These are phyloP conservation scores for Senna siamea DNA, from an alignment of 306 rosid species.

Conservation along the genomic window DNA sequence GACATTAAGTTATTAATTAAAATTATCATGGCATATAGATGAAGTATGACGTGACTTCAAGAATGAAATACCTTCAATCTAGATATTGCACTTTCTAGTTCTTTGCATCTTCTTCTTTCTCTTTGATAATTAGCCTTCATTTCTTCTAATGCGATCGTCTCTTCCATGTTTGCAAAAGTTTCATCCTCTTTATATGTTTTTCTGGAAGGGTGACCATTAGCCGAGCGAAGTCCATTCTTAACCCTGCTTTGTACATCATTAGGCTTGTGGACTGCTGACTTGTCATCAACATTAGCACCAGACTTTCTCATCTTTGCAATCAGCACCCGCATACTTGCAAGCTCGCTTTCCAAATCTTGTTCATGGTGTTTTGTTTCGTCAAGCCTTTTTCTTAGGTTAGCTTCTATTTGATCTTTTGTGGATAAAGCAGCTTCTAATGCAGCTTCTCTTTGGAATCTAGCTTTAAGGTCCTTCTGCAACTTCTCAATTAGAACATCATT, in stretches of 20 bases:
- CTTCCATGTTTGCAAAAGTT: constrained; percentile 39
- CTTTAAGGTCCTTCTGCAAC: constrained; percentile 68
- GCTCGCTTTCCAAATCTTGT: constrained; percentile 73
- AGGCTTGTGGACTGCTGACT: constrained; percentile 45
- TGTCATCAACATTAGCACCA: constrained; percentile 44
- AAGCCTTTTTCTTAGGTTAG: constrained; percentile 58
- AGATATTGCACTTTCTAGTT: constrained; percentile 64
- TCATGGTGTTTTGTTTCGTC: constrained; percentile 67
- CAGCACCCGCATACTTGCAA: constrained; percentile 64
- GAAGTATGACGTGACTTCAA: constrained; percentile 12
- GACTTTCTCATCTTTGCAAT: constrained; percentile 61
- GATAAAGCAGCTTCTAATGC: constrained; percentile 58
- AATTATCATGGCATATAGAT: constrained; percentile 16
- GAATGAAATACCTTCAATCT: constrained; percentile 64
- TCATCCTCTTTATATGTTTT: constrained; percentile 52
- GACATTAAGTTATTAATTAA: constrained; percentile 9
- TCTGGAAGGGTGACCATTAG: constrained; percentile 43
- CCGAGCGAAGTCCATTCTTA: constrained; percentile 42
- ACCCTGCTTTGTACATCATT: constrained; percentile 44
- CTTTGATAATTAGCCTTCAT: constrained; percentile 61
- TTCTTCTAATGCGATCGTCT: constrained; percentile 53
- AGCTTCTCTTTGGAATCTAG: constrained; percentile 70
- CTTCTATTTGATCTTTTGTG: constrained; percentile 65
- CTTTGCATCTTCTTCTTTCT: constrained; percentile 75
- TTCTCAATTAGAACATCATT: constrained; percentile 55